Base-by-base conservation (phyloP, 1,284 basidiomycete genomes). In the Cystobasidiaceae sp. region DNA sequence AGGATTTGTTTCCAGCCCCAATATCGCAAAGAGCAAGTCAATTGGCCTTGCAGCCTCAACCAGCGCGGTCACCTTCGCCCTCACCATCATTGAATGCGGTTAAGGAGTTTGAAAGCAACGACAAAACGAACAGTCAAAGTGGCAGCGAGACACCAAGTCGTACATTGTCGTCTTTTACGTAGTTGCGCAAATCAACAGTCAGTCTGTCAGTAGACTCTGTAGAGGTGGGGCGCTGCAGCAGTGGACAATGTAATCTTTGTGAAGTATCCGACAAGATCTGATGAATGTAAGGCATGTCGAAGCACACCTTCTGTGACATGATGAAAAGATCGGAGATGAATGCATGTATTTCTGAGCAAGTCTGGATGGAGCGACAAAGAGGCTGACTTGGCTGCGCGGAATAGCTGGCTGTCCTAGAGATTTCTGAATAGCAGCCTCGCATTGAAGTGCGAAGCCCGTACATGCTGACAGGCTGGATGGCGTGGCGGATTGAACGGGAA, bases 1-100 rank as follows among this genome's bases (percentile, higher is more conserved):
- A 79, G 19, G 87, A 89, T 49, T 72, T 74, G 9, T 69, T 73
- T 50, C 81, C 90, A 19, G 21, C 52, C 7, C 61, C 61, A 5
- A 43, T 50, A 11, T 55, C 61, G 7, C 43, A 51, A 8, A 37
- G 61, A 13, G 32, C 61, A 21, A 64, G 61, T 39, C 61, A 64
- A 34, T 52, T 64, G 5, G 61, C 51, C 23, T 33, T 64, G 30
- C 61, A 56, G 33, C 61, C 61, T 25, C 49, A 51, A 25, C 52
- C 44, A n/a, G 52, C 41, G n/a, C 61, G 61, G 8, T 54, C 49
- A 11, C 61, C 61, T 4, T 55, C 51, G 21, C 41, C 52, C 7
- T 64, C 61, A 3, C 61, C 61, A 25, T 46, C 52, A 4, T 33
- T 64, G 9, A 17, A 39, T 9, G 21, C 60, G 27, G 41, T 56